These are phyloP conservation scores for Umbelopsis sp. DNA, from an alignment of 192 early-diverging fungal genomes.

Conservation along the genomic window DNA sequence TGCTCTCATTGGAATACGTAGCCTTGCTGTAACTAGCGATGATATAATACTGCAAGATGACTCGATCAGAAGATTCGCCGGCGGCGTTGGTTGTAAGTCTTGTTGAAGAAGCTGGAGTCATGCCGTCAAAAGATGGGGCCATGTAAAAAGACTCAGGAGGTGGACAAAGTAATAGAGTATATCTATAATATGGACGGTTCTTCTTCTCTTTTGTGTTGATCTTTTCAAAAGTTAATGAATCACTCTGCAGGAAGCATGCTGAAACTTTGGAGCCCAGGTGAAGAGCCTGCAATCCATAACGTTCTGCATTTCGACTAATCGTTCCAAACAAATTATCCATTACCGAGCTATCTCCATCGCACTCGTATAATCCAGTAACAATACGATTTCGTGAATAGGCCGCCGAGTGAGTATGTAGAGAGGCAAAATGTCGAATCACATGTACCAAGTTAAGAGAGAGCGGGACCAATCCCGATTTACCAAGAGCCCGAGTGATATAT, in stretches of 20 bases:
- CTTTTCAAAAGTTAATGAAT: constrained; percentile 29
- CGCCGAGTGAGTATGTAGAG: constrained; percentile 47
- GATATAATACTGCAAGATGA: constrained; percentile 32
- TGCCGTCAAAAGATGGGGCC: constrained; percentile 13
- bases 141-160: not conserved
- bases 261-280: constrained; percentile 41
- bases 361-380: constrained; percentile 48
- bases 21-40: constrained; percentile 27
- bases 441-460: constrained; percentile 50
- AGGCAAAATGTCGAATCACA: constrained; percentile 49
- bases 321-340: constrained; percentile 19
- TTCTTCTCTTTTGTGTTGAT: not conserved
- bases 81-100: not conserved
- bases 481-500: constrained; percentile 50
- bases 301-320: constrained; percentile 20
- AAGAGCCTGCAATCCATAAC: constrained; percentile 40
- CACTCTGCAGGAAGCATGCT: constrained; percentile 45
- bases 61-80: not conserved
- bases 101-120: constrained; percentile 12
- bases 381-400: constrained; percentile 57
- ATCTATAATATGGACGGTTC: not conserved
- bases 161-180: constrained; percentile 4
- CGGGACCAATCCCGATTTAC: constrained; percentile 37
- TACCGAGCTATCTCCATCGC: constrained; percentile 7
- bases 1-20: not conserved